phyloP scores from a whole-genome alignment of 352 stramenopile species.

The Peronospora destructor region DNA sequence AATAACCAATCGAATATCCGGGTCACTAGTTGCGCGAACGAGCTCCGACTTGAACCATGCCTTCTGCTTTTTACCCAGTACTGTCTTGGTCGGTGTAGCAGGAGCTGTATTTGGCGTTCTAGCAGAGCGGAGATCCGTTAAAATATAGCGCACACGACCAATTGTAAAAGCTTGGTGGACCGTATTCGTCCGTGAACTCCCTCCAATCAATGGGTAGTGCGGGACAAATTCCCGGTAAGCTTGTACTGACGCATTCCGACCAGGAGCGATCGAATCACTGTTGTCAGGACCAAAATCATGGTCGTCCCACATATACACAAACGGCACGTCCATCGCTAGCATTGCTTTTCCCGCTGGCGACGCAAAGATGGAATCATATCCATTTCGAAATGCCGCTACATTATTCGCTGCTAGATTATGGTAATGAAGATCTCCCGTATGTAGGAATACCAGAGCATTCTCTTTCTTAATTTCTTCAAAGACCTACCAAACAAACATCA shows the following conservation, averaged over 20 bases:
- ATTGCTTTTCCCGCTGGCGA: conserved; percentile 62
- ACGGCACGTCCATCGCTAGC: conserved; percentile 76
- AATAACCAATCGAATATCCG: conserved; percentile 56
- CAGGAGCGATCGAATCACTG: conserved; percentile 69
- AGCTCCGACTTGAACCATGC: conserved; percentile 84
- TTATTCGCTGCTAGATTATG: conserved; percentile 74
- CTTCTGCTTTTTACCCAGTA: conserved; percentile 80
- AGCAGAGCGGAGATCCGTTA: conserved; percentile 77
- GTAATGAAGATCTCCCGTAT: conserved; percentile 87
- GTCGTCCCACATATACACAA: conserved; percentile 89
- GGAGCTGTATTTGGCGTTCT: conserved; percentile 59
- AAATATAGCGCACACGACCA: conserved; percentile 74
- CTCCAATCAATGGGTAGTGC: conserved; percentile 50
- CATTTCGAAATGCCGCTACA: conserved; percentile 43
- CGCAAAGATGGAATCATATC: conserved; percentile 68
- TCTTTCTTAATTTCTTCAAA: conserved; percentile 57
- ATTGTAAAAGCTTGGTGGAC: conserved; percentile 81
- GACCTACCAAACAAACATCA: conserved; percentile 25
- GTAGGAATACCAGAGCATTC: conserved; percentile 76
- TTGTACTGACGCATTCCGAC: conserved; percentile 61
- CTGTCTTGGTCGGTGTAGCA: conserved; percentile 69
- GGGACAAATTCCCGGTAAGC: conserved; percentile 79
- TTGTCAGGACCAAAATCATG: conserved; percentile 88
- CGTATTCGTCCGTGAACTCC: conserved; percentile 32
- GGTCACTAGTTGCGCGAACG: conserved; percentile 45